These are phyloP conservation scores for Collariella sp. DNA, from an alignment of 495 filamentous ascomycete species.

Conservation along the genomic window DNA sequence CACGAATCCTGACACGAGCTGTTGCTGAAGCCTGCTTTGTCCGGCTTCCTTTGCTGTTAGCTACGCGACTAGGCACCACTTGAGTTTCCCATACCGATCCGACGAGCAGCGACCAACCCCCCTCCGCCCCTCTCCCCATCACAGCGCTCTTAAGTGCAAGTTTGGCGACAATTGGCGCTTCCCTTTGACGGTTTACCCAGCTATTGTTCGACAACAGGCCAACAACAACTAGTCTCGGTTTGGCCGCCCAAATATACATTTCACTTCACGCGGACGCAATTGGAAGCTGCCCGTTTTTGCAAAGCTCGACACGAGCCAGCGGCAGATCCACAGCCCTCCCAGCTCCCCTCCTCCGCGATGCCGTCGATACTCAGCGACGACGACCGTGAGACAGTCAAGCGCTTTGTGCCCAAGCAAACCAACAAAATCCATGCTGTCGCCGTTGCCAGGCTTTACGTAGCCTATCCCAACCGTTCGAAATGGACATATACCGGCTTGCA, in stretches of 20 bases:
- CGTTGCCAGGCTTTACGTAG: conserved; percentile 89
- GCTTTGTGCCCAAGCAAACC: conserved; percentile 77
- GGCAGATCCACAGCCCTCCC: background rate
- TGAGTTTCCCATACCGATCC: background rate
- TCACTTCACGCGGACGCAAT: background rate
- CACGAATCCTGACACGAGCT: background rate
- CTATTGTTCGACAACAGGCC: background rate
- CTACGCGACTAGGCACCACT: background rate
- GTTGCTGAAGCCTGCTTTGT: background rate
- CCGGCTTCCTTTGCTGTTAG: background rate
- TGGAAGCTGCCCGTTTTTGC: background rate
- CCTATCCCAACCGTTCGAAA: conserved; percentile 74
- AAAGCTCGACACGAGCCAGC: background rate
- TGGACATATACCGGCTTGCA: conserved; percentile 94
- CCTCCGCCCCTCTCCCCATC: background rate
- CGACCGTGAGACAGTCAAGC: conserved; percentile 88
- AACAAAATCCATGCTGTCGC: conserved; percentile 95
- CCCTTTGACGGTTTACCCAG: no score
- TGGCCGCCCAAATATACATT: background rate
- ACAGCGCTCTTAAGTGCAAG: background rate
- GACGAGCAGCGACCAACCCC: background rate
- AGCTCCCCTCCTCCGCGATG: conserved; percentile 44
- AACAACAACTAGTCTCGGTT: background rate
- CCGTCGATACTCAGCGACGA: conserved; percentile 81
- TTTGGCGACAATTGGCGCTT: background rate